Percentiles rank a stretch among this genome's conserved stretches.
Evolutionary conservation across 148 eudicot genomes (phyloP).

Genomic region (Vaccinium darrowii): DNA sequence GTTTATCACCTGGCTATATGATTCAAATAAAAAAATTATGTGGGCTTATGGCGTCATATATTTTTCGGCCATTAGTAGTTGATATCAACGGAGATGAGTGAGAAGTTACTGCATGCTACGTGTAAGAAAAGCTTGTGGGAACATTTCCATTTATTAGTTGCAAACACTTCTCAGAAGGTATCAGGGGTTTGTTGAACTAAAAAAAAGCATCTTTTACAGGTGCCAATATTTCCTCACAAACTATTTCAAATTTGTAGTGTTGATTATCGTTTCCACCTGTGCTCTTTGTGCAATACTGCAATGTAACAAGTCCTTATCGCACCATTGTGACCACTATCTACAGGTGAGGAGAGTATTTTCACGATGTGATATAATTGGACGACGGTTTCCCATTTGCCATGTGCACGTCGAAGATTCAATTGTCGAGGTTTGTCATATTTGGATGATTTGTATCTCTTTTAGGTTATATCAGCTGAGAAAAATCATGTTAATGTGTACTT

Average conservation of each 20-base stretch:
- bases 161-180: too few species aligned
- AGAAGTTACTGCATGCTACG: not conserved
- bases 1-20: not conserved
- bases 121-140: not conserved
- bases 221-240: not conserved
- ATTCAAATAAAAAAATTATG: not conserved
- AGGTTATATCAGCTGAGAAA: not conserved
- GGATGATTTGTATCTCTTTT: not conserved
- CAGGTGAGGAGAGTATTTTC: conserved; percentile 58
- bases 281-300: conserved; percentile 1
- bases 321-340: not conserved
- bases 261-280: not conserved
- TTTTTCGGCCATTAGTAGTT: not conserved
- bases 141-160: too few species aligned
- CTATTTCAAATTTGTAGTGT: not conserved
- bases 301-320: not conserved
- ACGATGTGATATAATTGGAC: conserved; percentile 54
- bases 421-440: conserved; percentile 54
- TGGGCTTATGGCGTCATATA: too few species aligned
- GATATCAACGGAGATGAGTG: not conserved
- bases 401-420: conserved; percentile 50
- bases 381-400: conserved; percentile 81
- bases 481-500: not conserved
- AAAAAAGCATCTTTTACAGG: not conserved
- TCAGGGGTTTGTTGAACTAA: not conserved